Conservation (phyloP, 345 rosid species). For the Pistacia integerrima region DNA sequence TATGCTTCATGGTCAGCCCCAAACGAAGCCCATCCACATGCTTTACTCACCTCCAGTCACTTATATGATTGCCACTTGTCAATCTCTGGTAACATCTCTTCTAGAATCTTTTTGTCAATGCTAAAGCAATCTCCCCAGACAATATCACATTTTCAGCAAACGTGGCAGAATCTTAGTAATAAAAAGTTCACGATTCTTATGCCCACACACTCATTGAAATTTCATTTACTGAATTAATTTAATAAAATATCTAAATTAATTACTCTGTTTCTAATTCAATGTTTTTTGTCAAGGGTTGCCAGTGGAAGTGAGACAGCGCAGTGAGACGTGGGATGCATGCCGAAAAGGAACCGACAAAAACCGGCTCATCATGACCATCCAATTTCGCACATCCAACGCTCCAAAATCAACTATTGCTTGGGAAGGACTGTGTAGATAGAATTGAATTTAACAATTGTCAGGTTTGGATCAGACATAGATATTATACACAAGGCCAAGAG, state of each 20-base stretch:
- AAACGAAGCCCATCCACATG: background rate
- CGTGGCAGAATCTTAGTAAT: background rate
- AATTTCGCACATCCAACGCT: conserved; percentile 3
- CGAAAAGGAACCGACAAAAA: background rate
- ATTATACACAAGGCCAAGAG: too few relatives aligned
- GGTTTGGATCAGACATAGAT: background rate
- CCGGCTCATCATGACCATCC: conserved; percentile 17
- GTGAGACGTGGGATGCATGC: conserved; percentile 27
- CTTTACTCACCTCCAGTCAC: background rate
- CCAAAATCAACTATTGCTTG: too few relatives aligned
- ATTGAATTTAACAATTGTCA: background rate
- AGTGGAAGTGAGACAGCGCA: background rate
- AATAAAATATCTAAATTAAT: too few relatives aligned
- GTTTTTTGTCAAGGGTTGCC: background rate
- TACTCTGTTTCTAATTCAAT: background rate
- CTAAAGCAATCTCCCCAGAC: background rate
- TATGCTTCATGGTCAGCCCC: background rate
- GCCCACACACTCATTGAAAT: too few relatives aligned
- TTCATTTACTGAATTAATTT: background rate
- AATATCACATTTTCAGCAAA: background rate
- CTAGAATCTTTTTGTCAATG: background rate
- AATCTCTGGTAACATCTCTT: background rate
- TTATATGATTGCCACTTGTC: background rate
- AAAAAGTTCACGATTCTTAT: background rate
- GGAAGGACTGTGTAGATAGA: background rate